These are phyloP conservation scores for Thelephora terrestris DNA, from an alignment of 1,284 basidiomycete species.

Conservation along the genomic window DNA sequence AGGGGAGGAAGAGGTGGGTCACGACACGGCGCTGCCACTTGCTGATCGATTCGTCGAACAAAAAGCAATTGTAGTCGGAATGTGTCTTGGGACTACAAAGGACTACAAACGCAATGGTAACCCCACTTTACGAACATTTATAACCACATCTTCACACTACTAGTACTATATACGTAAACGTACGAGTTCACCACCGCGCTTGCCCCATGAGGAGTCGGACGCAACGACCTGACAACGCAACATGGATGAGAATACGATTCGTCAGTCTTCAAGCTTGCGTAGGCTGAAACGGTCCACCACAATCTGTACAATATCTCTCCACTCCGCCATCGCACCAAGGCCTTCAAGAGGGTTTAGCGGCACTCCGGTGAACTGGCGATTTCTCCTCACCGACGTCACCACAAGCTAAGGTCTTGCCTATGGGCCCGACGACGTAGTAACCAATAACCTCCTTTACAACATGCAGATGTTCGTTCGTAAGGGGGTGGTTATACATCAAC, in stretches of 20 bases:
- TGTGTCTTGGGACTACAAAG: too few relatives aligned
- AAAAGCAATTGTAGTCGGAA: too few relatives aligned
- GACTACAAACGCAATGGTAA: too few relatives aligned
- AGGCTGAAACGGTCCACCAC: slow-evolving; percentile 51
- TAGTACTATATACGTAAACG: too few relatives aligned
- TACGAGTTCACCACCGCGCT: too few relatives aligned
- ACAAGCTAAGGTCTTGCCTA: slow-evolving; percentile 82
- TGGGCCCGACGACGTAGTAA: slow-evolving; percentile 79
- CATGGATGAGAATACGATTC: too few relatives aligned
- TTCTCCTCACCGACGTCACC: slow-evolving; percentile 73
- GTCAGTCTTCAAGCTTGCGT: not conserved
- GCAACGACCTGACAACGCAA: too few relatives aligned
- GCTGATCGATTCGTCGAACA: too few relatives aligned
- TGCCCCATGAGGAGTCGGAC: too few relatives aligned
- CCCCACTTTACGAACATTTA: too few relatives aligned
- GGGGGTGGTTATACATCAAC: slow-evolving; percentile 92
- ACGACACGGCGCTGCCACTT: too few relatives aligned
- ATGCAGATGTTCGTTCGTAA: slow-evolving; percentile 76
- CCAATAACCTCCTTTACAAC: slow-evolving; percentile 63
- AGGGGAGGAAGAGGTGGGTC: not conserved
- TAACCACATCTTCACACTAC: too few relatives aligned
- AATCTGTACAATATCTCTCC: slow-evolving; percentile 69
- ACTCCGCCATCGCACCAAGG: slow-evolving; percentile 88
- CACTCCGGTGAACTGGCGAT: not conserved
- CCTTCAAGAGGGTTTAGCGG: slow-evolving; percentile 32